Evolutionary conservation across 2,329 filamentous ascomycete species (phyloP), one percentile per base, ranked within the genome.

Genomic region (Pseudopithomyces chartarum): DNA sequence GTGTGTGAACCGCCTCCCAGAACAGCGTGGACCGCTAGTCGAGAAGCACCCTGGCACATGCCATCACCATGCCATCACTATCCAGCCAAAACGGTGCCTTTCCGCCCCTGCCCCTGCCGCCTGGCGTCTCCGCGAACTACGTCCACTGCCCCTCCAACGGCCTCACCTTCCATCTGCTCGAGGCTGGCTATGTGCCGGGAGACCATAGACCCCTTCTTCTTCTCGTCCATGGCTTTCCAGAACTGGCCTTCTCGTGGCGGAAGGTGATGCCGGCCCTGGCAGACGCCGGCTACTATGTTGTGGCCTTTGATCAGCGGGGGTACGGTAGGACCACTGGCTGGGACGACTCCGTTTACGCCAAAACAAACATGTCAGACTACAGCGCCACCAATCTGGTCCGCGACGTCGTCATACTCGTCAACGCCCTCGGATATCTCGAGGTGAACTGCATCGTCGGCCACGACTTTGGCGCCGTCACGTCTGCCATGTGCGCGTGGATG

Each of bases 181-280:
- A 83, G 62, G 79, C 85, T 15, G 84, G 85, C 40, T 69, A 77
- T 34, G 67, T 68, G 2, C 70, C 76, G 2, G 55, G 67, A 13
- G 70, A 65, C 13, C 65, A 74, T 22, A 79, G 77, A 6, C 86
- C 86, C 1, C 79, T 90, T 11, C 74, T 90, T 8, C 70, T 90
- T 6, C 82, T 88, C 47, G 81, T 85, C 46, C 87, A 89, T 71
- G 88, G 88, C 36, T 90, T 85, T 60, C 88, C 88, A 1, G 87
- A 90, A 66, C 78, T 90, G 2, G 86, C 88, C 26, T 90, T 83
- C 70, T 89, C 87, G 45, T 90, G 87, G 87, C 84, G 87, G 50
- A 85, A 86, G 54, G 74, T 89, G 34, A 80, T 90, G 64, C 81
- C 82, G 6, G 69, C 76, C 0, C 77, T 91, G n/a, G 84, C 87